Percentiles rank a stretch among this genome's conserved stretches.
Conservation (phyloP, 495 filamentous ascomycete genomes). For the Penicillium roqueforti region DNA sequence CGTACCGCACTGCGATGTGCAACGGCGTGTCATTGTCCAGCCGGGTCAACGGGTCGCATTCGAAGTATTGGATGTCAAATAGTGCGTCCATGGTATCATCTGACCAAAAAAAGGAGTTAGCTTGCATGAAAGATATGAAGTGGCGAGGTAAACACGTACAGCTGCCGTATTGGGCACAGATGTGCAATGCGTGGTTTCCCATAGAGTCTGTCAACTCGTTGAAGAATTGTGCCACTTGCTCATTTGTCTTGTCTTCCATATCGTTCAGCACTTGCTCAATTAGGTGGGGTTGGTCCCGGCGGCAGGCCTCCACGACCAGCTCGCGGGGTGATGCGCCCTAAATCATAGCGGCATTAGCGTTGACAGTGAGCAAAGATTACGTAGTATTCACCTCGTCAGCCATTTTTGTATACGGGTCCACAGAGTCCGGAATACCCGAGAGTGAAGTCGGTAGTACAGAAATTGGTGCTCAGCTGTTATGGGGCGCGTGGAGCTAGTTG, state of each 20-base stretch:
- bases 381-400: constrained; percentile 37
- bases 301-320: constrained; percentile 86
- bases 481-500: neutral
- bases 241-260: constrained; percentile 43
- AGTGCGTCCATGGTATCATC: constrained; percentile 88
- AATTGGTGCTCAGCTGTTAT: neutral
- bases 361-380: neutral
- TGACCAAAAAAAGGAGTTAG: constrained; percentile 24
- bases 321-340: constrained; percentile 85
- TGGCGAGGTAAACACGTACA: constrained; percentile 52
- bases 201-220: constrained; percentile 80
- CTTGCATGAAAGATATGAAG: neutral
- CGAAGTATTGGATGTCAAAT: constrained; percentile 90
- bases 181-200: constrained; percentile 83
- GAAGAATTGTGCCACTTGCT: constrained; percentile 63
- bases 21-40: constrained; percentile 85
- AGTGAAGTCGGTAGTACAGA: neutral
- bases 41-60: constrained; percentile 84
- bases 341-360: constrained; percentile 13
- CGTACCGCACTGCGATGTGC: constrained; percentile 80
- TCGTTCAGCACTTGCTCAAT: constrained; percentile 55
- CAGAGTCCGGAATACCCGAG: neutral
- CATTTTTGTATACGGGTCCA: constrained; percentile 27
- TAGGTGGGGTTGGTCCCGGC: constrained; percentile 84
- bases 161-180: constrained; percentile 80